Evolutionary conservation across 768 basidiomycete species (phyloP).

Genomic region (Tricholomella constricta): DNA sequence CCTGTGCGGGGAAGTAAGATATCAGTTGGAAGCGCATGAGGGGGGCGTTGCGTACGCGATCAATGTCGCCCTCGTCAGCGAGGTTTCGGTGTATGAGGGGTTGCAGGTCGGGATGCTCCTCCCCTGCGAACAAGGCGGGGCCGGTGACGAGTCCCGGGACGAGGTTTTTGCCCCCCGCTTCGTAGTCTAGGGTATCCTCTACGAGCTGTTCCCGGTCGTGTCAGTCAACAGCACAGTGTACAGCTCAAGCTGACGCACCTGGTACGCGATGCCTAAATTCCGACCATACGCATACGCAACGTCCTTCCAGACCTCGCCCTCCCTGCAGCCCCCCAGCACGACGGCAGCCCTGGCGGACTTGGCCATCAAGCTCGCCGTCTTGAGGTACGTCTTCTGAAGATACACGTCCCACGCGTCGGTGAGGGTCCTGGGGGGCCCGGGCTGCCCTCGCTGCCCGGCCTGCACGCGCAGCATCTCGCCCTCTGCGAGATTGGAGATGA

Average conservation of each 20-base stretch:
- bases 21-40: no score
- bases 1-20: slow-evolving; percentile 41
- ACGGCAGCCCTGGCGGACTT: slow-evolving; percentile 84
- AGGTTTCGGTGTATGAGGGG: slow-evolving; percentile 83
- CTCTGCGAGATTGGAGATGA: slow-evolving; percentile 95
- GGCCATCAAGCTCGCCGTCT: slow-evolving; percentile 89
- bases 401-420: slow-evolving; percentile 72
- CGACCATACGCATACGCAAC: slow-evolving; percentile 89
- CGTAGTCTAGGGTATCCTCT: slow-evolving; percentile 81
- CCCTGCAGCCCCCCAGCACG: slow-evolving; percentile 76
- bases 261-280: slow-evolving; percentile 83
- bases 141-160: slow-evolving; percentile 61
- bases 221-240: no score
- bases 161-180: slow-evolving; percentile 37
- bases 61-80: slow-evolving; percentile 73
- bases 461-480: slow-evolving; percentile 88
- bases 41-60: slow-evolving; percentile 68
- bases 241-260: slow-evolving; percentile 19
- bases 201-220: no score
- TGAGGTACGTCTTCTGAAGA: slow-evolving; percentile 69
- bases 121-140: slow-evolving; percentile 84
- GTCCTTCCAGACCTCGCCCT: slow-evolving; percentile 83
- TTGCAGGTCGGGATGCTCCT: slow-evolving; percentile 76
- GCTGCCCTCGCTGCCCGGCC: slow-evolving; percentile 45
- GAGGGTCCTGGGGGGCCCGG: slow-evolving; percentile 32